Evolutionary conservation across 1,284 basidiomycete species (phyloP).

Genomic region (Ceratobasidium sp.): DNA sequence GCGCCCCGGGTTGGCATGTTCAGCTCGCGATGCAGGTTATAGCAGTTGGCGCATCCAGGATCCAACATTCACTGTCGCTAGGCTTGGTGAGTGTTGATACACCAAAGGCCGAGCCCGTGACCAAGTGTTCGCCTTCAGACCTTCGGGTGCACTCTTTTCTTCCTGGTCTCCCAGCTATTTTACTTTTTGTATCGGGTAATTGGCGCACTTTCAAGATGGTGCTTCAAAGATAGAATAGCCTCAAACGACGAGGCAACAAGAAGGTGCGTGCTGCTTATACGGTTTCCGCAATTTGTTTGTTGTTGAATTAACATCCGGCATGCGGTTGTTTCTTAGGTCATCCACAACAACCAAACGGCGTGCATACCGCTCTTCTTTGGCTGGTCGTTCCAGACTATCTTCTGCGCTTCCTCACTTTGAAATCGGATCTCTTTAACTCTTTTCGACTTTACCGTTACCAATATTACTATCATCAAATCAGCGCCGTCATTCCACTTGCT

Average conservation of each 20-base stretch:
- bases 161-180: background rate
- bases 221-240: background rate
- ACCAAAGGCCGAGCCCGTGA: background rate
- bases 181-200: background rate
- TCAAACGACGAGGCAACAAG: background rate
- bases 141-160: conserved; percentile 23
- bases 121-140: conserved; percentile 3
- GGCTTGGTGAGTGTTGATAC: conserved; percentile 11
- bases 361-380: background rate
- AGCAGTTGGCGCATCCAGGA: conserved; percentile 24
- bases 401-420: conserved; percentile 15
- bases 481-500: too few relatives aligned
- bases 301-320: background rate
- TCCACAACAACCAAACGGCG: background rate
- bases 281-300: background rate
- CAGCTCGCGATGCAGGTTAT: conserved; percentile 38
- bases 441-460: too few relatives aligned
- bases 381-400: background rate
- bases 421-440: background rate
- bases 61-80: conserved; percentile 24
- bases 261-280: background rate
- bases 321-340: background rate
- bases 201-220: background rate
- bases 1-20: conserved; percentile 16
- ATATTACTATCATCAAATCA: too few relatives aligned